Percentiles rank a stretch among this genome's conserved stretches.
phyloP scores from a whole-genome alignment of 2,329 filamentous ascomycete species.

The Monilinia fructicola region DNA sequence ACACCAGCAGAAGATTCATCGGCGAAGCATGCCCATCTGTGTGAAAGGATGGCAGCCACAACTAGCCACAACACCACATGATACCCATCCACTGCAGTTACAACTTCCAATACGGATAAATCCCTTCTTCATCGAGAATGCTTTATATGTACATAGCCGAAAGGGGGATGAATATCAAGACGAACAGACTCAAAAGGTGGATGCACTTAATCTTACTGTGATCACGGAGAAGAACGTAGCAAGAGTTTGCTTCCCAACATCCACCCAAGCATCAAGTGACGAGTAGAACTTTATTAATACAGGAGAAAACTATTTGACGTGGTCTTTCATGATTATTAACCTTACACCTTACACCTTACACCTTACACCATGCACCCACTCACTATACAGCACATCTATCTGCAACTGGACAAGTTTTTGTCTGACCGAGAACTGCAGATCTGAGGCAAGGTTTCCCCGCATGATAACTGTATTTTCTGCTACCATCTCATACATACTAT shows the following conservation, averaged over 20 bases:
- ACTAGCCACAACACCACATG: constrained; percentile 6
- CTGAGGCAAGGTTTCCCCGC: constrained; percentile 22
- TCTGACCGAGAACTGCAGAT: constrained; percentile 11
- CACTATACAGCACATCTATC: too few relatives aligned
- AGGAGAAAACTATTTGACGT: not conserved
- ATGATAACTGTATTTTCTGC: constrained; percentile 14
- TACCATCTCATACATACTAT: not conserved
- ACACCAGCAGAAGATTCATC: not conserved
- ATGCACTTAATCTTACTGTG: not conserved
- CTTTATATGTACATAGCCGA: not conserved
- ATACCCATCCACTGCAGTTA: not conserved
- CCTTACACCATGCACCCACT: too few relatives aligned
- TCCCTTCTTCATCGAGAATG: too few relatives aligned
- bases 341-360: too few relatives aligned
- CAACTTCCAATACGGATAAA: not conserved
- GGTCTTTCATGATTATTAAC: not conserved
- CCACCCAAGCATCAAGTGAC: constrained; percentile 7
- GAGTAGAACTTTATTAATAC: not conserved
- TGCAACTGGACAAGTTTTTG: constrained; percentile 4
- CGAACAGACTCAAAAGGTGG: not conserved
- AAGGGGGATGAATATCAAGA: not conserved
- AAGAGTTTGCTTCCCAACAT: not conserved
- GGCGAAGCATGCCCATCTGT: not conserved
- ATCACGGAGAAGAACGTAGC: not conserved
- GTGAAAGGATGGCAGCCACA: not conserved